A percentile compares a stretch with the other conserved stretches of the same genome.
Evolutionary conservation across 2,329 filamentous ascomycete genomes (phyloP).

Genomic region (Colletotrichum sublineola): DNA sequence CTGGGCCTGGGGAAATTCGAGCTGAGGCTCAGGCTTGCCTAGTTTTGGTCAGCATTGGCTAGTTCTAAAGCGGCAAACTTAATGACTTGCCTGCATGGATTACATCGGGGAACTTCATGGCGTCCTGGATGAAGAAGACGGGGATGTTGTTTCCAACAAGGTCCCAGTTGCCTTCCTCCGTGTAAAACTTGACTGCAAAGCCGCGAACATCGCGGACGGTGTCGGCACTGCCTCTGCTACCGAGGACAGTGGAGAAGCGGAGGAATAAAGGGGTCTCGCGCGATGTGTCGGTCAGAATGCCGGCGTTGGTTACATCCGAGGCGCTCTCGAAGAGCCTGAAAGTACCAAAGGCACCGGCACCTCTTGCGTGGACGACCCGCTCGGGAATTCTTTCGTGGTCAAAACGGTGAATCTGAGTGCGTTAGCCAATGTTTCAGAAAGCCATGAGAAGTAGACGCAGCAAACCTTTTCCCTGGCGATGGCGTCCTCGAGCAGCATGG

Average conservation of each 20-base stretch:
- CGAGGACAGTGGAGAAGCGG: slow-evolving; percentile 84
- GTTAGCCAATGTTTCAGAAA: slow-evolving; percentile 23
- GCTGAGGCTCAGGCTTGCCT: slow-evolving; percentile 78
- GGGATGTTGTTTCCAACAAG: slow-evolving; percentile 78
- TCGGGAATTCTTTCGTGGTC: slow-evolving; percentile 76
- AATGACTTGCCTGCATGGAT: slow-evolving; percentile 55
- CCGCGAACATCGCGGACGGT: slow-evolving; percentile 86
- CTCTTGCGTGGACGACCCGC: slow-evolving; percentile 72
- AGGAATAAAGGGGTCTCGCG: slow-evolving; percentile 77
- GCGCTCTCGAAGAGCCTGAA: slow-evolving; percentile 63
- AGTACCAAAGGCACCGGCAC: slow-evolving; percentile 69
- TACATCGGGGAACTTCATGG: slow-evolving; percentile 80
- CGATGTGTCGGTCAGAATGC: slow-evolving; percentile 76
- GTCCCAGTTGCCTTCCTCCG: slow-evolving; percentile 82
- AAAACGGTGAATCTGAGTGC: slow-evolving; percentile 76
- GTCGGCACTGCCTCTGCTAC: slow-evolving; percentile 81
- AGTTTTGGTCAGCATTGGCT: slow-evolving; percentile 40
- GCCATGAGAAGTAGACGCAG: accelerated
- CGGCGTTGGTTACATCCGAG: slow-evolving; percentile 73
- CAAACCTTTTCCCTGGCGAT: slow-evolving; percentile 79
- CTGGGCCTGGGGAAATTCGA: slow-evolving; percentile 79
- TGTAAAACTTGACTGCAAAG: slow-evolving; percentile 84
- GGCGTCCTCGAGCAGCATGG: slow-evolving; percentile 77
- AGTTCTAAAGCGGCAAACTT: accelerated
- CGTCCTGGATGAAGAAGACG: slow-evolving; percentile 82